These are phyloP conservation scores for Mentha longifolia DNA, from an alignment of 257 asterid genomes.

Conservation along the genomic window DNA sequence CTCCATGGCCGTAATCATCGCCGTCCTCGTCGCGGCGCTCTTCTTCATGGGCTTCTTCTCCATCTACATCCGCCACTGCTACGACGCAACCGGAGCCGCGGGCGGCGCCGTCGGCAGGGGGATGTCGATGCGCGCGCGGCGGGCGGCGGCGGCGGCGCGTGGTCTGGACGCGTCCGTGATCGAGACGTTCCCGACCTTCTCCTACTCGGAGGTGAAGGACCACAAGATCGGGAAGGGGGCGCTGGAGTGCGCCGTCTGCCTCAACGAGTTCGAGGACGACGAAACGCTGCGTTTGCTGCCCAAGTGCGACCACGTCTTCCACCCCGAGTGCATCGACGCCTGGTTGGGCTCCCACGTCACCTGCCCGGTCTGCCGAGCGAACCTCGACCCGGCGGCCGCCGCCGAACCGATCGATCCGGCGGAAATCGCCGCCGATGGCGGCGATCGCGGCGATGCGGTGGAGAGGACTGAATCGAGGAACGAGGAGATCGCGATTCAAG, in stretches of 20 bases:
- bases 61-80: conserved; percentile 86
- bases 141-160: conserved; percentile 58
- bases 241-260: conserved; percentile 92
- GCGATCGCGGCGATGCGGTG: neutral
- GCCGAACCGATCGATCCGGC: conserved; percentile 35
- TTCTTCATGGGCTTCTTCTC: conserved; percentile 89
- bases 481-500: conserved; percentile 52
- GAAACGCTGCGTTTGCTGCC: conserved; percentile 86
- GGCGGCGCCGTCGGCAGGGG: conserved; percentile 44
- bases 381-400: conserved; percentile 48
- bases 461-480: conserved; percentile 21
- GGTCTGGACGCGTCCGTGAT: conserved; percentile 66
- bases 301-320: conserved; percentile 91
- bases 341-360: conserved; percentile 88
- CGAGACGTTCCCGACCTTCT: conserved; percentile 78
- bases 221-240: conserved; percentile 85
- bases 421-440: neutral
- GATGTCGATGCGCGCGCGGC: conserved; percentile 48
- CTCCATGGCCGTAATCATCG: conserved; percentile 75
- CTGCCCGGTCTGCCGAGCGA: conserved; percentile 92
- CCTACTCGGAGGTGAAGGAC: conserved; percentile 83
- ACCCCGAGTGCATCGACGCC: conserved; percentile 89
- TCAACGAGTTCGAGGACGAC: conserved; percentile 81
- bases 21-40: conserved; percentile 69
- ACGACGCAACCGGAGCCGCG: conserved; percentile 33